Percentiles rank a stretch among this genome's conserved stretches.
These are phyloP conservation scores for Wickerhamomyces pijperi DNA, from an alignment of 805 yeast genomes.

Conservation along the genomic window DNA sequence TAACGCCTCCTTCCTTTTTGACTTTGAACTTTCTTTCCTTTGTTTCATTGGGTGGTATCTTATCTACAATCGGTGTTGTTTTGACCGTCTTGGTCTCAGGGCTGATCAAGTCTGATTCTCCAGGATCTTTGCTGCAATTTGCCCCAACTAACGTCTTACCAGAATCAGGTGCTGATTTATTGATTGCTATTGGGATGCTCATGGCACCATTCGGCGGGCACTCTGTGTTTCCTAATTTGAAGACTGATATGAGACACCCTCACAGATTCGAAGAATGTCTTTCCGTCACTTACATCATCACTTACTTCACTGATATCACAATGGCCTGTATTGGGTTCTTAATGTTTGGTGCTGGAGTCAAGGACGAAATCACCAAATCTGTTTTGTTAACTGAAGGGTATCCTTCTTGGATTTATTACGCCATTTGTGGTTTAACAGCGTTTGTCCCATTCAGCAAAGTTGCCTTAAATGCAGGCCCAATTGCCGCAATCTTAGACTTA, in stretches of 20 bases:
- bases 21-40: constrained; percentile 68
- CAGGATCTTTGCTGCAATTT: constrained; percentile 63
- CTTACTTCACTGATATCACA: constrained; percentile 46
- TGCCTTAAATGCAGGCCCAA: constrained; percentile 76
- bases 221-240: constrained; percentile 66
- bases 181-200: constrained; percentile 54
- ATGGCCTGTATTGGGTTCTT: constrained; percentile 61
- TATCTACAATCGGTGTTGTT: constrained; percentile 59
- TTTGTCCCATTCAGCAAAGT: constrained; percentile 75
- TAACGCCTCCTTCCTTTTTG: constrained; percentile 74
- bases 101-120: constrained; percentile 41
- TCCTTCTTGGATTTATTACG: constrained; percentile 48
- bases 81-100: constrained; percentile 53
- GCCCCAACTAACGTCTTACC: constrained; percentile 68
- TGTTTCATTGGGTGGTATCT: constrained; percentile 58
- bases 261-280: constrained; percentile 42
- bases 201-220: constrained; percentile 85
- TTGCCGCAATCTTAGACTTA: constrained; percentile 57
- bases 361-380: constrained; percentile 71
- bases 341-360: constrained; percentile 68
- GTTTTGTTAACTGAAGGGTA: constrained; percentile 55
- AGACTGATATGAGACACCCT: constrained; percentile 63
- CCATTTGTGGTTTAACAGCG: constrained; percentile 63
- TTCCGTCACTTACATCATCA: constrained; percentile 46
- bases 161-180: constrained; percentile 31